Percentiles rank a stretch among this genome's conserved stretches.
Evolutionary conservation across 1,284 basidiomycete genomes (phyloP).

Genomic region (Caloboletus firmus): DNA sequence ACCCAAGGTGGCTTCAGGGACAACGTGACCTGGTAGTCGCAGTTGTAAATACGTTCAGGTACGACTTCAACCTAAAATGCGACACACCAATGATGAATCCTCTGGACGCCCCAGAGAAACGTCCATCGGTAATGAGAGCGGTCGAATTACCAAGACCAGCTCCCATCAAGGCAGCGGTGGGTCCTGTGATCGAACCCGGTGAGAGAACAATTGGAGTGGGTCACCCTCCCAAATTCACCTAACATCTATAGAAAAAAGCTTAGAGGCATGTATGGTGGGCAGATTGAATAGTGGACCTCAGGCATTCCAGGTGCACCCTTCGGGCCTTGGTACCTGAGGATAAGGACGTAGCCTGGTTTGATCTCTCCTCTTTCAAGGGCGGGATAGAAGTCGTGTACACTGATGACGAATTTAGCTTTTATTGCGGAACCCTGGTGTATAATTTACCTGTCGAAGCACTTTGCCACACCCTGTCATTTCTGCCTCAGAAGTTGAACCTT

Average conservation of each 20-base stretch:
- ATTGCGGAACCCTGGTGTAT: not conserved
- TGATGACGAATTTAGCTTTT: conserved; percentile 33
- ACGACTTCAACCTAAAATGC: conserved; percentile 8
- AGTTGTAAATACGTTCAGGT: not conserved
- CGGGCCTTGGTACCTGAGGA: conserved; percentile 94
- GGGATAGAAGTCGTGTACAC: conserved; percentile 81
- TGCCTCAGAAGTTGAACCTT: conserved; percentile 7
- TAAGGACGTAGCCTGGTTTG: conserved; percentile 81
- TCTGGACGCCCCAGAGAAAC: conserved; percentile 84
- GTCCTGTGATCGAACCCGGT: conserved; percentile 47
- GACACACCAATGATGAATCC: conserved; percentile 64
- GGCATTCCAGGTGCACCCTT: conserved; percentile 98
- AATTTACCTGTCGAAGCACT: conserved; percentile 70
- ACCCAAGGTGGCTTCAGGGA: conserved; percentile 89
- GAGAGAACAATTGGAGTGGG: conserved; percentile 2
- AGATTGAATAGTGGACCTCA: conserved; percentile 50
- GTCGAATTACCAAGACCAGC: conserved; percentile 90
- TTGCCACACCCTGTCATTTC: conserved; percentile 58
- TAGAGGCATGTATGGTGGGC: not conserved
- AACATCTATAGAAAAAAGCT: conserved; percentile 42
- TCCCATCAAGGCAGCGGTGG: conserved; percentile 90
- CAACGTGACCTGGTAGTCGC: conserved; percentile 72
- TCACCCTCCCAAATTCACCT: conserved; percentile 34
- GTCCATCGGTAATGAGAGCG: conserved; percentile 93
- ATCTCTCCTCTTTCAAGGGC: conserved; percentile 84